A percentile compares a stretch with the other conserved stretches of the same genome.
phyloP scores from a whole-genome alignment of 2,329 filamentous ascomycete species.

The Beauveria medogensis region DNA sequence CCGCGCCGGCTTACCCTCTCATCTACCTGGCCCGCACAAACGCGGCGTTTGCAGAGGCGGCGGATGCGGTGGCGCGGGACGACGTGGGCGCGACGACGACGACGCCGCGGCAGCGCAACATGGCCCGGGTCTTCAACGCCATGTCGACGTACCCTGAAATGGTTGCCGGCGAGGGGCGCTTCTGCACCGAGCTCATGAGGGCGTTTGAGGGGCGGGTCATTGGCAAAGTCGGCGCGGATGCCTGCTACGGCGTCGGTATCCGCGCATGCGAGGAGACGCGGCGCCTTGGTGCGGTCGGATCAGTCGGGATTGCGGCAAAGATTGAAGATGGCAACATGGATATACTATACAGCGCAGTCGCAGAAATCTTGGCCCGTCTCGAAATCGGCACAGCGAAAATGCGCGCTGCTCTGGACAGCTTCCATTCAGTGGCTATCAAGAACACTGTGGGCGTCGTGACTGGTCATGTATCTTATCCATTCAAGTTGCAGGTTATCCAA shows the following conservation, averaged over 20 bases:
- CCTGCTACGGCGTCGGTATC: slow-evolving; percentile 37
- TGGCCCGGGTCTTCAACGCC: slow-evolving; percentile 31
- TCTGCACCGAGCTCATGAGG: slow-evolving; percentile 38
- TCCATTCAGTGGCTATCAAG: slow-evolving; percentile 24
- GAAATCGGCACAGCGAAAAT: slow-evolving; percentile 26
- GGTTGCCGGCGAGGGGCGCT: slow-evolving; percentile 36
- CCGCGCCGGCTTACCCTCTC: slow-evolving; percentile 35
- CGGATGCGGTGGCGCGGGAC: slow-evolving; percentile 11
- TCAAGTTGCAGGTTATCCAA: neutral
- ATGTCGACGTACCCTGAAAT: slow-evolving; percentile 35
- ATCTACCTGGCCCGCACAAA: slow-evolving; percentile 26
- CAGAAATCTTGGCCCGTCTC: slow-evolving; percentile 37
- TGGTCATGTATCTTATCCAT: slow-evolving; percentile 16
- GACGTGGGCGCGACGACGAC: neutral
- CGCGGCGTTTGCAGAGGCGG: slow-evolving; percentile 29
- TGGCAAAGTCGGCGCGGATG: slow-evolving; percentile 42
- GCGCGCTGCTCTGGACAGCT: slow-evolving; percentile 22
- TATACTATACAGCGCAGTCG: slow-evolving; percentile 34
- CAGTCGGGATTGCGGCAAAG: slow-evolving; percentile 37
- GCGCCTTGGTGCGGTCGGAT: slow-evolving; percentile 27
- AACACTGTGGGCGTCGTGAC: slow-evolving; percentile 33
- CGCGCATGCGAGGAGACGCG: slow-evolving; percentile 28
- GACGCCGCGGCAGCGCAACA: slow-evolving; percentile 2
- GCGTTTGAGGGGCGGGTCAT: slow-evolving; percentile 29
- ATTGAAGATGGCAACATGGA: slow-evolving; percentile 39